Base-by-base conservation (phyloP, 2,329 filamentous ascomycete species). In the Monosporascus sp. region DNA sequence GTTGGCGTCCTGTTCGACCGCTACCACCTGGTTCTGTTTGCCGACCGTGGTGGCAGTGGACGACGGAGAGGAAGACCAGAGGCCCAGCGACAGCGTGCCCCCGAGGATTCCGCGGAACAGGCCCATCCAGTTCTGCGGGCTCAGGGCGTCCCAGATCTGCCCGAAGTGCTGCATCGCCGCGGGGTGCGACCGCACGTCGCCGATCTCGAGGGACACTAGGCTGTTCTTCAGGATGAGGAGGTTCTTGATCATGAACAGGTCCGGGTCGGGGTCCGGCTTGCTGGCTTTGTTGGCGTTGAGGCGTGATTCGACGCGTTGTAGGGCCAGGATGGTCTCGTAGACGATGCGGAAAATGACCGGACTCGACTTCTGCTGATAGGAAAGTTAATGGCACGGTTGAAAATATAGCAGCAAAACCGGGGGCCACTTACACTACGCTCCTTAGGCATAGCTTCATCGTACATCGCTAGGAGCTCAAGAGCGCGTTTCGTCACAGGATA, bases 211-310 rank as follows among this genome's bases (percentile, higher is more conserved):
- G 9, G 92, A 92, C 25, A 99, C 85, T 49, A 99, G 88, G 68
- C 97, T 90, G 67, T 97, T 95, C 71, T 97, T 97, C 49, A 99
- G 82, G 48, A 97, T 86, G 48, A 99, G 86, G 2, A 99, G 80
- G 67, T 99, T 96, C 62, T 93, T 94, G 62, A 99, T 86, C 65
- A 97, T 85, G 71, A 99, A 99, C 5, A 99, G 80, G 60, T 96
- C 89, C 0, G 88, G 82, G 66, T 97, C 91, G 6, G 86, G 79
- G 2, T 82, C 79, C 1, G 67, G 67, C 45, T 63, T 67, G 22
- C 80, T 76, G 52, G 70, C 65, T 58, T 76, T 79, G 57, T 82
- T 83, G 37, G 80, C 80, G 52, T 84, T 81, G 60, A 96, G 86
- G 55, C 82, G 82, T 6, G 79, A 74, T 60, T 91, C 88, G 27